Percentiles rank a stretch among this genome's conserved stretches.
These are phyloP conservation scores for Magnusiomyces ingens DNA, from an alignment of 1,139 yeast species.

Conservation along the genomic window DNA sequence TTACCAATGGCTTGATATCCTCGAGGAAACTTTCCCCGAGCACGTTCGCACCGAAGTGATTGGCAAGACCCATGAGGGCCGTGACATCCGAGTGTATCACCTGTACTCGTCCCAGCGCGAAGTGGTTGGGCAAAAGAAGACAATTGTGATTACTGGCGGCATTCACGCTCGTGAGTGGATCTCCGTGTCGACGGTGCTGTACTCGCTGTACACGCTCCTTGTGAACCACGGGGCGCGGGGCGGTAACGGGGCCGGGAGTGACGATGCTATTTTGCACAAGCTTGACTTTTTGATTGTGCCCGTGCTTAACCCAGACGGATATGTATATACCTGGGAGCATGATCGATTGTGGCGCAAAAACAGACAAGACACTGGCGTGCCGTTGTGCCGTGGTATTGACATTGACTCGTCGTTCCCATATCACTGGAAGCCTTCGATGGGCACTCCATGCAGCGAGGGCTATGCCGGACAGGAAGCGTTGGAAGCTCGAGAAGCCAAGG, in stretches of 20 bases:
- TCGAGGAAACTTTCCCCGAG: conserved; percentile 50
- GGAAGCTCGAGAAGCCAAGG: conserved; percentile 66
- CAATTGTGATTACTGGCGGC: conserved; percentile 76
- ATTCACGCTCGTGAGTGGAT: conserved; percentile 92
- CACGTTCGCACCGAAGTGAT: conserved; percentile 53
- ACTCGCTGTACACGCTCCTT: conserved; percentile 50
- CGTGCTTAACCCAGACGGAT: conserved; percentile 86
- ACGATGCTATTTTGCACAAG: conserved; percentile 31
- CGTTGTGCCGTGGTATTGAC: conserved; percentile 74
- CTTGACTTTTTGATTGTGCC: conserved; percentile 76
- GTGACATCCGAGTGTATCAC: conserved; percentile 62
- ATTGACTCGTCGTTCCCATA: conserved; percentile 78
- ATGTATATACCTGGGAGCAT: conserved; percentile 68
- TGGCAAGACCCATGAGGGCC: conserved; percentile 70
- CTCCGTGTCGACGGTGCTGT: conserved; percentile 63
- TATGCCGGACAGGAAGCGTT: conserved; percentile 72
- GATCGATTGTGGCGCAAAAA: conserved; percentile 89
- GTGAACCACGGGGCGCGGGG: conserved; percentile 39
- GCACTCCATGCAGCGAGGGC: conserved; percentile 54
- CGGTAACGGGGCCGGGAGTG: conserved; percentile 28
- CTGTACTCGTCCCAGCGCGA: conserved; percentile 41
- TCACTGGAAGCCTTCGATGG: conserved; percentile 55
- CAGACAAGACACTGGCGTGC: conserved; percentile 64
- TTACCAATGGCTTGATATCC: conserved; percentile 60
- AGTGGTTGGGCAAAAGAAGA: conserved; percentile 42